These are phyloP conservation scores for Thalassiosira hispida DNA, from an alignment of 352 stramenopile genomes.

Conservation along the genomic window DNA sequence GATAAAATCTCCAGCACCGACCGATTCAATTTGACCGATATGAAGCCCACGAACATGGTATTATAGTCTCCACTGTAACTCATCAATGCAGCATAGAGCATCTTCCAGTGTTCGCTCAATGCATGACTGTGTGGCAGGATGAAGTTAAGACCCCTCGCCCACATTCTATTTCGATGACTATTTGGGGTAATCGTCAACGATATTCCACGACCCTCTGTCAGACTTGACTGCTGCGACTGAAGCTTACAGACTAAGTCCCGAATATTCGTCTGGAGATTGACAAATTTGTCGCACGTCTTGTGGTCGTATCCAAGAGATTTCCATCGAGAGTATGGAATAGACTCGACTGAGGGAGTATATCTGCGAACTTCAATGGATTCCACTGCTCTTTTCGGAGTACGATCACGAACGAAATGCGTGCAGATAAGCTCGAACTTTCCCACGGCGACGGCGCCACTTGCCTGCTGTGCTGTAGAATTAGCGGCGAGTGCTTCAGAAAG, in stretches of 20 bases:
- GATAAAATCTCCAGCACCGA: slow-evolving; percentile 17
- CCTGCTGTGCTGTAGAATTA: background rate
- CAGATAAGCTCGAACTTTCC: slow-evolving; percentile 18
- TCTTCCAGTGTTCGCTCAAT: slow-evolving; percentile 1
- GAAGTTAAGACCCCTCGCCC: slow-evolving; percentile 1
- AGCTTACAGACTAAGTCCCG: background rate
- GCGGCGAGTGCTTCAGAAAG: background rate
- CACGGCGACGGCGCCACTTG: background rate
- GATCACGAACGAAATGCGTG: background rate
- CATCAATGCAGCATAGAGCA: slow-evolving; percentile 8
- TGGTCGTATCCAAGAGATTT: slow-evolving; percentile 5
- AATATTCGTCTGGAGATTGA: background rate
- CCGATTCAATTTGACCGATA: background rate
- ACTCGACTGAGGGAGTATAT: background rate
- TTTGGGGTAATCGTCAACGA: background rate
- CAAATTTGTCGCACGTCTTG: background rate
- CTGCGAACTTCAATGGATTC: slow-evolving; percentile 1
- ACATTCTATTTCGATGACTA: background rate
- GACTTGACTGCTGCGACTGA: background rate
- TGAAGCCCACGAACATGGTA: slow-evolving; percentile 13
- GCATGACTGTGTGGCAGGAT: slow-evolving; percentile 8
- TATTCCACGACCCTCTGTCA: background rate
- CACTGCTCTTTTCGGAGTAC: slow-evolving; percentile 1
- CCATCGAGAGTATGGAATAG: slow-evolving; percentile 14
- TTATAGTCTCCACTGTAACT: slow-evolving; percentile 2